Percentiles rank a stretch among this genome's conserved stretches.
Conservation (phyloP, 2,329 filamentous ascomycete species). For the Xylaria sp. region DNA sequence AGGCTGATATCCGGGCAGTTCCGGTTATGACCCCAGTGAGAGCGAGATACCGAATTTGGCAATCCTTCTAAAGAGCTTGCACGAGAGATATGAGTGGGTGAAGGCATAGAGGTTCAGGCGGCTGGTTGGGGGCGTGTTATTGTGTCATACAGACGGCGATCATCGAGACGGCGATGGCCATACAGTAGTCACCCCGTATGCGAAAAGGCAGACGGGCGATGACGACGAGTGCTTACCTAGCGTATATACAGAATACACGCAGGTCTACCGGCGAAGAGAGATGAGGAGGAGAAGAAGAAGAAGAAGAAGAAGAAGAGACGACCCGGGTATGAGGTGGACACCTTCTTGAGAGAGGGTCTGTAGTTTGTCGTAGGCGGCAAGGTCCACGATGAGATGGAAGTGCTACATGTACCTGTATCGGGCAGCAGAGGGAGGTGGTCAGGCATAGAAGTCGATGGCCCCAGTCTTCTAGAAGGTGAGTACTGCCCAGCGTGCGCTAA, state of each 20-base stretch:
- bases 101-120: neutral
- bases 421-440: slow-evolving; percentile 11
- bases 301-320: neutral
- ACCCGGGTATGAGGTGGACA: neutral
- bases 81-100: neutral
- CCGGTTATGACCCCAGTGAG: slow-evolving; percentile 10
- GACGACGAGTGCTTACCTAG: neutral
- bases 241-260: too few relatives aligned
- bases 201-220: neutral
- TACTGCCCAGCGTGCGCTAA: neutral
- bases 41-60: slow-evolving; percentile 15
- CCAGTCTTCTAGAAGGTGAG: neutral
- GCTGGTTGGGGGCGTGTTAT: neutral
- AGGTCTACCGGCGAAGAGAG: too few relatives aligned
- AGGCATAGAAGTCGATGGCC: slow-evolving; percentile 5
- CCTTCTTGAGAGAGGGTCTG: neutral
- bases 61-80: neutral
- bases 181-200: neutral
- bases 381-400: slow-evolving; percentile 10
- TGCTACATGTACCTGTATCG: neutral
- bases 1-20: slow-evolving; percentile 16
- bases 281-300: too few relatives aligned
- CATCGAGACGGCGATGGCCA: neutral
- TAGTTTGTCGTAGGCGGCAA: slow-evolving; percentile 11
- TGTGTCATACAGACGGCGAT: neutral